Conservation (phyloP, 2,329 filamentous ascomycete species). For the Trematosphaeria pertusa region DNA sequence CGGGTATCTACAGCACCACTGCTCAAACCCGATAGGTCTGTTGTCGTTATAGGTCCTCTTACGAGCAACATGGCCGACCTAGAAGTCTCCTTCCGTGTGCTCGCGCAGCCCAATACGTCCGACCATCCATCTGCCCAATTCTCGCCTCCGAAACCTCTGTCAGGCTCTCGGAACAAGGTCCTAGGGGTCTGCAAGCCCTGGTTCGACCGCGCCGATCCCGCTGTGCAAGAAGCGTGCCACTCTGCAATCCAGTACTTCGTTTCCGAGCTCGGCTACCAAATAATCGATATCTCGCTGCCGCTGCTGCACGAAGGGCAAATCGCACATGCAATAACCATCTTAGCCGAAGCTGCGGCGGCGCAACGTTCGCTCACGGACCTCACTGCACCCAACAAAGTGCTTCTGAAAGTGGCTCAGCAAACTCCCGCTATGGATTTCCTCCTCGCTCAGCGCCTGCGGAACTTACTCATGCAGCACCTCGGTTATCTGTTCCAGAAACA, state of each 20-base stretch:
- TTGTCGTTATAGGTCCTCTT: constrained; percentile 76
- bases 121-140: constrained; percentile 69
- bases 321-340: constrained; percentile 79
- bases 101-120: constrained; percentile 73
- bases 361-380: constrained; percentile 63
- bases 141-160: constrained; percentile 58
- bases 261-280: constrained; percentile 58
- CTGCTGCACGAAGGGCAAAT: constrained; percentile 73
- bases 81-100: constrained; percentile 80
- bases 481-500: constrained; percentile 72
- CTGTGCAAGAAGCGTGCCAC: constrained; percentile 69
- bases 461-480: constrained; percentile 79
- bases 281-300: constrained; percentile 70
- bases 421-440: constrained; percentile 74
- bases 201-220: constrained; percentile 71
- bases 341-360: constrained; percentile 69
- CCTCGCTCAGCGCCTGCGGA: constrained; percentile 74
- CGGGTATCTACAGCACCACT: constrained; percentile 68
- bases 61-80: constrained; percentile 79
- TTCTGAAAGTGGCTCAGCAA: constrained; percentile 69
- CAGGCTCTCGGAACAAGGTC: constrained; percentile 58
- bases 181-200: constrained; percentile 74
- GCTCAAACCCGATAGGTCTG: constrained; percentile 65
- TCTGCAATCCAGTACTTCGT: constrained; percentile 66
- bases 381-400: constrained; percentile 71